A percentile compares a stretch with the other conserved stretches of the same genome.
phyloP scores from a whole-genome alignment of 2,329 filamentous ascomycete genomes.

The Raffaelea albimanens region DNA sequence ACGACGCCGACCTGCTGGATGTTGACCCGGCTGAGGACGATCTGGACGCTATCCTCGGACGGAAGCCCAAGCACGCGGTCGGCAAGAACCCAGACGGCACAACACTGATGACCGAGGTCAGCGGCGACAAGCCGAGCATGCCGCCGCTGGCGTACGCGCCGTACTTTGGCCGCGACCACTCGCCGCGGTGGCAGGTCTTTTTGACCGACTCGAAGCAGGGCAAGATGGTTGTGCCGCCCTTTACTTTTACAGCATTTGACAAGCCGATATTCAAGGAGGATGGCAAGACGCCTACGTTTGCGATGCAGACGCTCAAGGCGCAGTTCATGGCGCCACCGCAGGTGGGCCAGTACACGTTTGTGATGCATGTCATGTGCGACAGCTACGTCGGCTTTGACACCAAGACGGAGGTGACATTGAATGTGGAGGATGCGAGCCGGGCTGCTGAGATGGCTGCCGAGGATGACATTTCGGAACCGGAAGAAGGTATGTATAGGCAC shows the following conservation, averaged over 20 bases:
- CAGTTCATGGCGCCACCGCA: slow-evolving; percentile 93
- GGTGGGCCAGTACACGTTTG: slow-evolving; percentile 86
- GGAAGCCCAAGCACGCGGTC: slow-evolving; percentile 50
- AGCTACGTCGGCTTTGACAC: slow-evolving; percentile 92
- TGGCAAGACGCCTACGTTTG: slow-evolving; percentile 75
- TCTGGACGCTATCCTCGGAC: slow-evolving; percentile 72
- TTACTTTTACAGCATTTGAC: slow-evolving; percentile 89
- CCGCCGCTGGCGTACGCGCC: slow-evolving; percentile 86
- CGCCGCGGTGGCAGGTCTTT: slow-evolving; percentile 90
- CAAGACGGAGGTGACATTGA: slow-evolving; percentile 80
- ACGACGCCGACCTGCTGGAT: slow-evolving; percentile 76
- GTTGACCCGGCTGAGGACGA: slow-evolving; percentile 90
- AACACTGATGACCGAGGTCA: slow-evolving; percentile 33
- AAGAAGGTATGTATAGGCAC: slow-evolving; percentile 65
- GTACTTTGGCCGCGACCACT: slow-evolving; percentile 80
- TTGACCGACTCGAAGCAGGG: slow-evolving; percentile 88
- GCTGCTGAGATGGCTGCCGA: slow-evolving; percentile 72
- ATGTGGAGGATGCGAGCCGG: slow-evolving; percentile 82
- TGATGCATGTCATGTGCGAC: slow-evolving; percentile 88
- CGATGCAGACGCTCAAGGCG: slow-evolving; percentile 93
- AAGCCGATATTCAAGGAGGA: slow-evolving; percentile 72
- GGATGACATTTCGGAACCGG: slow-evolving; percentile 94
- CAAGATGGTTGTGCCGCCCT: slow-evolving; percentile 93
- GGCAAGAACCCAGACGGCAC: slow-evolving; percentile 54
- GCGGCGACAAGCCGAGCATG: slow-evolving; percentile 56